A percentile compares a stretch with the other conserved stretches of the same genome.
These are phyloP conservation scores for Xylariaceae sp. DNA, from an alignment of 2,329 filamentous ascomycete genomes.

Conservation along the genomic window DNA sequence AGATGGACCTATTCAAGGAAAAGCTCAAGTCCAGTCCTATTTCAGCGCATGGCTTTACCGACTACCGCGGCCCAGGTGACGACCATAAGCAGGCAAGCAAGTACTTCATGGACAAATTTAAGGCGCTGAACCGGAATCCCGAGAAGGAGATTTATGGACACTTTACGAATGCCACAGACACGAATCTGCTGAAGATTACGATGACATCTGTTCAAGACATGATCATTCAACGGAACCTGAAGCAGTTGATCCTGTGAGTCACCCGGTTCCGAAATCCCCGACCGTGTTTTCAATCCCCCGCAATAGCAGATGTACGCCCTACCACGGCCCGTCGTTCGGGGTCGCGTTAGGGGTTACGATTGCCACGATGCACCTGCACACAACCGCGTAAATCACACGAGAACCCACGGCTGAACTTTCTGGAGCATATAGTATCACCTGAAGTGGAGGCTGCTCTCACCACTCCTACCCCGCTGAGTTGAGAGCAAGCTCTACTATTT, in stretches of 20 bases:
- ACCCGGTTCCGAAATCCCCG: conserved; percentile 27
- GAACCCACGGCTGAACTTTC: conserved; percentile 31
- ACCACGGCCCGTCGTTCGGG: conserved; percentile 18
- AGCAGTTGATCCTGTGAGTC: conserved; percentile 67
- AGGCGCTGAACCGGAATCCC: conserved; percentile 65
- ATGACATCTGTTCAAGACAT: conserved; percentile 85
- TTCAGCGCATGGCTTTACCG: conserved; percentile 69
- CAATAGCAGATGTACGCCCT: conserved; percentile 15
- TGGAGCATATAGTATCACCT: conserved; percentile 34
- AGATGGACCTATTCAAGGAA: conserved; percentile 79
- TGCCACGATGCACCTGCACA: conserved; percentile 15
- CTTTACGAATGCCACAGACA: conserved; percentile 60
- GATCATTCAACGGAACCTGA: conserved; percentile 80
- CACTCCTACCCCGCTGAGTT: conserved; percentile 10
- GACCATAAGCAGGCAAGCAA: conserved; percentile 72
- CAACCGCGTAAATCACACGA: conserved; percentile 16
- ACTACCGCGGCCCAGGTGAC: conserved; percentile 67
- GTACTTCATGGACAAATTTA: conserved; percentile 80
- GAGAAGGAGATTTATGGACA: conserved; percentile 62
- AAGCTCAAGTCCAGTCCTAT: conserved; percentile 70
- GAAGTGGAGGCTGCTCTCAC: conserved; percentile 12
- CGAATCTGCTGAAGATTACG: conserved; percentile 77
- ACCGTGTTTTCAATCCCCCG: conserved; percentile 15
- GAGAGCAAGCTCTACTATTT: conserved; percentile 10
- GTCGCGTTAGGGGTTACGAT: conserved; percentile 19